Evolutionary conservation across 306 rosid genomes (phyloP), one percentile per base, ranked within the genome.

Genomic region (Canavalia ensiformis): DNA sequence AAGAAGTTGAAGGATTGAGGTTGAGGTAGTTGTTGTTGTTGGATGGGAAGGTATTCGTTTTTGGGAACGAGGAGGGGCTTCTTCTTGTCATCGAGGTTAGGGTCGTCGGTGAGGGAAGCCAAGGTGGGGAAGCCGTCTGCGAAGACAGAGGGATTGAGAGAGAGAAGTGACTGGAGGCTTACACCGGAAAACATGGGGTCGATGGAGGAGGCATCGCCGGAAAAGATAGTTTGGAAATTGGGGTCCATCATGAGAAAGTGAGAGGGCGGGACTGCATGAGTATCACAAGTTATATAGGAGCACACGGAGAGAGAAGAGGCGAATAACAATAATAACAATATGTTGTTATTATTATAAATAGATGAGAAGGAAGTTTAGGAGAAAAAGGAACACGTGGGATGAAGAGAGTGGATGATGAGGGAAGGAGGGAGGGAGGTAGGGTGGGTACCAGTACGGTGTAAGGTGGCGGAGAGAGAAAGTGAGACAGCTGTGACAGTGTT

Each of bases 181-280:
- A 86, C 37, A 46, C 82, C 88, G 44, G 92, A 82, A 13, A 91
- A 90, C 79, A 91, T 76, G 35, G 97, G 75, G 62, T 86, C 86
- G 56, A 82, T 68, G 84, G 74, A 57, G 25, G 55, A 67, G 7
- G 51, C 28, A 3, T 74, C 56, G 7, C 34, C 12, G 57, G 79
- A 41, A 18, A 75, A 77, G 56, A 72, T 6, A 0, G 64, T 13
- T 5, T 62, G 18, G 30, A 54, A 58, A 28, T 73, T 10, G 4
- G 44, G 67, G 42, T 70, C 85, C 87, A 86, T 83, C 62, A 70
- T 77, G 3, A 1, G 34, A 11, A 31, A 2, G 28, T 2, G 4
- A 37, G 4, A 37, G 25, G 25, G 25, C 25, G 25, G 25, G 25
- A 18, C 25, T 18, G 25, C 25, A 37, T 2, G 41, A 37, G 41